A percentile compares a stretch with the other conserved stretches of the same genome.
Evolutionary conservation across 768 basidiomycete species (phyloP).

Genomic region (Rhodosporidiobolus odoratus): DNA sequence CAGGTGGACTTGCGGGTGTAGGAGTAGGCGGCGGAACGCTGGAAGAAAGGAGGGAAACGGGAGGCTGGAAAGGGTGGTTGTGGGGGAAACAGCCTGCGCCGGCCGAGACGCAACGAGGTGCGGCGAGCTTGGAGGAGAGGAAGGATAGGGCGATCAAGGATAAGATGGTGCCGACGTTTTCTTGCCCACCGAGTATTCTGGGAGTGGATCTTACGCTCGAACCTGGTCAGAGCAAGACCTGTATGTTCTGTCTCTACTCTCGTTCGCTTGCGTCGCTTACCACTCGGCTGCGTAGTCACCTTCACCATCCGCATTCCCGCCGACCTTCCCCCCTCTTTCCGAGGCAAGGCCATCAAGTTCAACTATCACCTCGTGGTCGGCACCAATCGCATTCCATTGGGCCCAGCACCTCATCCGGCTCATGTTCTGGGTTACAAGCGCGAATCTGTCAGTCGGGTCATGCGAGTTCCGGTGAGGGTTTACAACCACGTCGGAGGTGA

Average conservation of each 20-base stretch:
- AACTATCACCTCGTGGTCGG: constrained; percentile 88
- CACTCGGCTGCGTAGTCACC: constrained; percentile 55
- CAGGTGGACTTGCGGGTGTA: constrained; percentile 22
- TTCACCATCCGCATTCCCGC: constrained; percentile 72
- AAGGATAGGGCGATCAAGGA: constrained; percentile 47
- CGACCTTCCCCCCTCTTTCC: constrained; percentile 82
- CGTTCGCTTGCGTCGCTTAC: constrained; percentile 11
- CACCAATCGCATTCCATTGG: constrained; percentile 52
- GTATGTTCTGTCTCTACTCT: constrained; percentile 52
- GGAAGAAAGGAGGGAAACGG: constrained; percentile 19
- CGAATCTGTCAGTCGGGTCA: constrained; percentile 59
- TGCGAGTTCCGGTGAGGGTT: constrained; percentile 85
- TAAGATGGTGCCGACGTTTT: constrained; percentile 67
- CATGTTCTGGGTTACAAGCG: constrained; percentile 51
- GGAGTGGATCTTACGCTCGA: constrained; percentile 75
- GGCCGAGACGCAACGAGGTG: constrained; percentile 40
- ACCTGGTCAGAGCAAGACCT: constrained; percentile 79
- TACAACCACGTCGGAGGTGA: constrained; percentile 80
- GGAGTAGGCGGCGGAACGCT: constrained; percentile 41
- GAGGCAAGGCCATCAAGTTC: constrained; percentile 74
- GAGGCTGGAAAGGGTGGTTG: constrained; percentile 39
- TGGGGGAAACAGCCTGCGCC: constrained; percentile 12
- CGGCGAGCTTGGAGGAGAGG: constrained; percentile 48
- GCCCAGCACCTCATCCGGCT: constrained; percentile 29
- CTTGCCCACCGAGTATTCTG: constrained; percentile 77